These are phyloP conservation scores for Eucalyptus regnans DNA, from an alignment of 345 rosid genomes.

Conservation along the genomic window DNA sequence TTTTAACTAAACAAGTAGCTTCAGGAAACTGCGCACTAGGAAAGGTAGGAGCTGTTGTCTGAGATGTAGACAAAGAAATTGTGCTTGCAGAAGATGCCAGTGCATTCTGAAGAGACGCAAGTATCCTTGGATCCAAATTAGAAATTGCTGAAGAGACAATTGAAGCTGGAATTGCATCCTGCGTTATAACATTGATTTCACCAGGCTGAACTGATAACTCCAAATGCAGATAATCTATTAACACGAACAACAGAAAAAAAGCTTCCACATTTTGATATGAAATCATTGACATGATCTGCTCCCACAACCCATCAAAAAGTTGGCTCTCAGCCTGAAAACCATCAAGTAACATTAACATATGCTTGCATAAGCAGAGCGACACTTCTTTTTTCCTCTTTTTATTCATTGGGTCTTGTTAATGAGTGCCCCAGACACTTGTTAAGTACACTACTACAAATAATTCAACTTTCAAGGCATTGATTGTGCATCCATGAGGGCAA, in stretches of 20 bases:
- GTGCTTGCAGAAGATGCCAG: constrained; percentile 61
- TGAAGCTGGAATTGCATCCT: constrained; percentile 79
- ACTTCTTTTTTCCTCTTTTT: background rate
- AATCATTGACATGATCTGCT: background rate
- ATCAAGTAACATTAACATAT: background rate
- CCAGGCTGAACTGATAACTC: background rate
- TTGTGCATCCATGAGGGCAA: background rate
- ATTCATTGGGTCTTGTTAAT: background rate
- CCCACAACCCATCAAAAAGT: background rate
- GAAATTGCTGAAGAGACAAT: constrained; percentile 28
- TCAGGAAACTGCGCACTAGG: constrained; percentile 44
- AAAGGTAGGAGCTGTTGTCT: constrained; percentile 29
- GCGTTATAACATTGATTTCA: background rate
- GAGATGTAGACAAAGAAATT: constrained; percentile 36
- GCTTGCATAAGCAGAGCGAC: background rate
- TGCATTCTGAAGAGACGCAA: constrained; percentile 39
- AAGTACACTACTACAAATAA: background rate
- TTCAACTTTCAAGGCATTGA: background rate
- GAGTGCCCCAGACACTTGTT: background rate
- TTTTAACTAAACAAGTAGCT: constrained; percentile 41
- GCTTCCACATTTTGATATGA: background rate
- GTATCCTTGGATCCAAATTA: constrained; percentile 58
- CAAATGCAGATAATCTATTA: background rate
- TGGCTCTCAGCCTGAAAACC: background rate
- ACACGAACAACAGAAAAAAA: background rate